These are phyloP conservation scores for Gentiana dahurica DNA, from an alignment of 257 asterid genomes.

Conservation along the genomic window DNA sequence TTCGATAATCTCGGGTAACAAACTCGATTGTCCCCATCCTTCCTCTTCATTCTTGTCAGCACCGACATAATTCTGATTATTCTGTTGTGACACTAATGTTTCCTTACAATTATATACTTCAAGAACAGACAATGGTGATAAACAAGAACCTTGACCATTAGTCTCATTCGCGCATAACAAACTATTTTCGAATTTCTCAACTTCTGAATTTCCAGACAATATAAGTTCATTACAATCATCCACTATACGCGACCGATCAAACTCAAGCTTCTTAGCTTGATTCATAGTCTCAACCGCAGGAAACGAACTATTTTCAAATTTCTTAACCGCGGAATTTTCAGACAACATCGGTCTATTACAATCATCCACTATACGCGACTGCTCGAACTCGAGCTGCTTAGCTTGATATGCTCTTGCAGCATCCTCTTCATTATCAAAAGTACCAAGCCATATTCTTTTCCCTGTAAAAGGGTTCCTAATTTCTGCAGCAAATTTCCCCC, in stretches of 20 bases:
- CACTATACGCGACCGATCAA: background rate
- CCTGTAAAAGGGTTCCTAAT: conserved; percentile 19
- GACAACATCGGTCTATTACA: conserved; percentile 1
- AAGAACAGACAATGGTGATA: background rate
- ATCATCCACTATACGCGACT: conserved; percentile 4
- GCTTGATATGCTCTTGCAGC: conserved; percentile 26
- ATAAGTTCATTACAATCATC: background rate
- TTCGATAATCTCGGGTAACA: conserved; percentile 11
- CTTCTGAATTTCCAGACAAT: no score
- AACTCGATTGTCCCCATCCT: background rate
- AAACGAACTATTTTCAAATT: conserved; percentile 4
- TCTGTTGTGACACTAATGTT: no score
- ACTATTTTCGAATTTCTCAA: background rate
- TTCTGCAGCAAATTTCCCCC: conserved; percentile 35
- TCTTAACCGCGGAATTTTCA: conserved; percentile 5
- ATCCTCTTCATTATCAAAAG: conserved; percentile 20
- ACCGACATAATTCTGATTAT: background rate
- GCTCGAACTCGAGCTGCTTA: conserved; percentile 17
- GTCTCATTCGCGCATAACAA: background rate
- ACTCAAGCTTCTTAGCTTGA: background rate
- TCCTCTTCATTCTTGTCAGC: background rate
- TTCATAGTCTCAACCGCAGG: conserved; percentile 8
- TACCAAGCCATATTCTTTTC: conserved; percentile 29
- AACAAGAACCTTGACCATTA: background rate
- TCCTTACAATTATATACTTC: background rate